Evolutionary conservation across 768 basidiomycete species (phyloP).

Genomic region (Auricularia heimuer): DNA sequence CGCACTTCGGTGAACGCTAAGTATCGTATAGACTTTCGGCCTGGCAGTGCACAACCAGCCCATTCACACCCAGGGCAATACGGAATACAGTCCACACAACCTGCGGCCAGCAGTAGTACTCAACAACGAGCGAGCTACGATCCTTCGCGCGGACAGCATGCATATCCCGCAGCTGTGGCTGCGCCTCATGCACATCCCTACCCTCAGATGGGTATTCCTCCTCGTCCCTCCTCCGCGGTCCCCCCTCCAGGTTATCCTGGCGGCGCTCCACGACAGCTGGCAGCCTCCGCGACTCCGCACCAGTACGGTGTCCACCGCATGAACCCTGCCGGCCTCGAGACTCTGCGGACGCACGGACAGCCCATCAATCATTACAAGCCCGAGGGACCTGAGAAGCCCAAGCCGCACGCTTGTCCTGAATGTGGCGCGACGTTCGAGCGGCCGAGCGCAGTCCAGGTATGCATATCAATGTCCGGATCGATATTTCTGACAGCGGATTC

Average conservation of each 20-base stretch:
- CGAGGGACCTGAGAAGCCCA: background rate
- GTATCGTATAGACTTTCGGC: background rate
- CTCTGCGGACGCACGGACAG: background rate
- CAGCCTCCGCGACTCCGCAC: background rate
- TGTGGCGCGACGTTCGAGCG: background rate
- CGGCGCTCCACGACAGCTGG: background rate
- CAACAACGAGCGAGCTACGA: too few relatives aligned
- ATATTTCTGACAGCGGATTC: background rate
- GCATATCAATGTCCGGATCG: background rate
- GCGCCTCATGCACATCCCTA: too few relatives aligned
- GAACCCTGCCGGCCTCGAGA: background rate
- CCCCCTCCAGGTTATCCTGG: too few relatives aligned
- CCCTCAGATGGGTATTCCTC: too few relatives aligned
- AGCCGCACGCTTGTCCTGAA: background rate
- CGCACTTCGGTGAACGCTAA: background rate
- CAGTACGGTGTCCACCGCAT: background rate
- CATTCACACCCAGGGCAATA: too few relatives aligned
- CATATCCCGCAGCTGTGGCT: too few relatives aligned
- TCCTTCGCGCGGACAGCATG: too few relatives aligned
- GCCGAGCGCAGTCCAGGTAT: background rate
- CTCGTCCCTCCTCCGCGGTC: too few relatives aligned
- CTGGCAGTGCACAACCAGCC: background rate
- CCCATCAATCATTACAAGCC: background rate
- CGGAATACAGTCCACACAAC: too few relatives aligned
- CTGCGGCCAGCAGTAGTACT: too few relatives aligned